Evolutionary conservation across 306 rosid genomes (phyloP).

Genomic region (Cucurbita argyrosperma): DNA sequence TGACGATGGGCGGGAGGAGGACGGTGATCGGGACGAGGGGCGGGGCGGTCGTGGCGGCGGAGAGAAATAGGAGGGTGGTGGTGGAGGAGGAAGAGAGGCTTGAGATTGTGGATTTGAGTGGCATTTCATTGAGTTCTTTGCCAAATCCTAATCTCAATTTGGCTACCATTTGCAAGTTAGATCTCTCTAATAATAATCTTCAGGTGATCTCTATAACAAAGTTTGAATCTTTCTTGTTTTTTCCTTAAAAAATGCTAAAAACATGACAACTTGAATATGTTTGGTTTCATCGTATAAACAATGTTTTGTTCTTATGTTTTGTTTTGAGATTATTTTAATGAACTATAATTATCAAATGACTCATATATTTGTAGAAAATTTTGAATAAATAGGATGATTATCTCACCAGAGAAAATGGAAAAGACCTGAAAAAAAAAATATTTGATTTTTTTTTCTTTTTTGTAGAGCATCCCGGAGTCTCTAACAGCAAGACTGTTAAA

Average conservation of each 20-base stretch:
- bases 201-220: conserved; percentile 30
- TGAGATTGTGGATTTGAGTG: conserved; percentile 69
- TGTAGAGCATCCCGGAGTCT: conserved; percentile 74
- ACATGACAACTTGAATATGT: not conserved
- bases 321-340: not conserved
- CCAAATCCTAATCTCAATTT: conserved; percentile 58
- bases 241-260: not conserved
- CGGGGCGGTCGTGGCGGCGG: not conserved
- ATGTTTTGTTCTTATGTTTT: not conserved
- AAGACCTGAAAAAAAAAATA: too few species aligned
- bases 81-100: conserved; percentile 32
- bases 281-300: not conserved
- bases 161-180: conserved; percentile 52
- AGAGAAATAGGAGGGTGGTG: not conserved
- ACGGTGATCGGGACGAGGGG: not conserved
- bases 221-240: not conserved
- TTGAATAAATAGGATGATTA: not conserved
- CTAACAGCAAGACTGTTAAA: conserved; percentile 61
- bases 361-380: too few species aligned
- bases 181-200: conserved; percentile 85
- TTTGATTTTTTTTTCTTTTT: not conserved
- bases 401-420: too few species aligned
- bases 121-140: conserved; percentile 52
- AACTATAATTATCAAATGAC: not conserved
- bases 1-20: not conserved